A percentile compares a stretch with the other conserved stretches of the same genome.
Conservation (phyloP, 1,284 basidiomycete species). For the Malassezia equina region DNA sequence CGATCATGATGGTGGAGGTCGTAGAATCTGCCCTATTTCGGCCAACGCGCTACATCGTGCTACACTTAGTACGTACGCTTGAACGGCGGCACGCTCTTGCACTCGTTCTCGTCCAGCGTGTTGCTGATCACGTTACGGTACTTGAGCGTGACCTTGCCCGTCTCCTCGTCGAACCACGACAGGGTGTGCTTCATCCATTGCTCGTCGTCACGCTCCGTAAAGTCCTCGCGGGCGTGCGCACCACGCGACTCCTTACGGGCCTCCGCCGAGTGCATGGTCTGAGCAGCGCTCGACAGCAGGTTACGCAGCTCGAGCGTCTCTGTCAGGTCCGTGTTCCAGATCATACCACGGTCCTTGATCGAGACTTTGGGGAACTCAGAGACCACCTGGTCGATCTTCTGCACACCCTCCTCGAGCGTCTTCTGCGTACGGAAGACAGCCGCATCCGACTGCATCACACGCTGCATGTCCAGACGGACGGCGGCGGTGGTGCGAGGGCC, state of each 20-base stretch:
- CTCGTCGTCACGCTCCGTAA: slow-evolving; percentile 68
- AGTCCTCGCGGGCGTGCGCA: slow-evolving; percentile 95
- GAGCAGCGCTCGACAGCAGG: slow-evolving; percentile 83
- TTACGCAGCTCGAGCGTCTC: slow-evolving; percentile 97
- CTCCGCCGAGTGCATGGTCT: slow-evolving; percentile 88
- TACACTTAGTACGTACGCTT: slow-evolving; percentile 35
- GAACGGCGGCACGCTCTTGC: slow-evolving; percentile 54
- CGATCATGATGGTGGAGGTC: background rate
- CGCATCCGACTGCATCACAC: slow-evolving; percentile 75
- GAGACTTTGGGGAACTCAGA: slow-evolving; percentile 79
- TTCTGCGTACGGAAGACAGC: slow-evolving; percentile 66
- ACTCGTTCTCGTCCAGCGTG: slow-evolving; percentile 91
- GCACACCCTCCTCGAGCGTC: slow-evolving; percentile 80
- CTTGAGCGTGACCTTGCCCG: slow-evolving; percentile 65
- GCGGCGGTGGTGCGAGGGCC: slow-evolving; percentile 79
- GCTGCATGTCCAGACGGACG: slow-evolving; percentile 91
- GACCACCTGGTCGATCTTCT: slow-evolving; percentile 76
- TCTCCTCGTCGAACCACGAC: slow-evolving; percentile 31
- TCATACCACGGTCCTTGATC: slow-evolving; percentile 95
- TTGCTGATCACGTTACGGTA: slow-evolving; percentile 75
- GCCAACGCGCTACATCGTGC: no score
- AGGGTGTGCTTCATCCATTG: slow-evolving; percentile 46
- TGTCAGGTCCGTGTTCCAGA: slow-evolving; percentile 78
- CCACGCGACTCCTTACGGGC: slow-evolving; percentile 94
- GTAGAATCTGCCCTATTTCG: no score